Conservation (phyloP, 257 asterid genomes). For the Nicotiana knightiana region DNA sequence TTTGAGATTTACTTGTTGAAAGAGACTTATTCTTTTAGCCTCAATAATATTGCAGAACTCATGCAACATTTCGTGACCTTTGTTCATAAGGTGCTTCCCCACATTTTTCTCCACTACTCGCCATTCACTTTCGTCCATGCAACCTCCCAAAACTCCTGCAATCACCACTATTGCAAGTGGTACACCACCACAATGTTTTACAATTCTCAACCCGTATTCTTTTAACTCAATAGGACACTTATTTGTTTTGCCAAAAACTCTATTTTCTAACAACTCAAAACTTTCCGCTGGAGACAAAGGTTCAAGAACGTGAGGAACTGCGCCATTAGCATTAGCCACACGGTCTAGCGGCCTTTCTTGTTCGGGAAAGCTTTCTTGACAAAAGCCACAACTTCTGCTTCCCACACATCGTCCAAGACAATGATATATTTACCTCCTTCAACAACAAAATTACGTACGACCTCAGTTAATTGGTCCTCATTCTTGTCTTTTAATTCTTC, state of each 20-base stretch:
- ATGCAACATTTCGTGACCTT: slow-evolving; percentile 12
- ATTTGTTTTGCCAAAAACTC: slow-evolving; percentile 21
- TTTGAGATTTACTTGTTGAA: slow-evolving; percentile 20
- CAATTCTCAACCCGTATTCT: slow-evolving; percentile 11
- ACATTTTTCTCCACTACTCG: slow-evolving; percentile 7
- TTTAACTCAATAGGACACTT: slow-evolving; percentile 18
- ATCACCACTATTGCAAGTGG: slow-evolving; percentile 49
- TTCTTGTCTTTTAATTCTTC: slow-evolving; percentile 3
- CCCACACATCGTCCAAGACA: slow-evolving; percentile 27
- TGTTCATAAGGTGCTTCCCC: slow-evolving; percentile 11
- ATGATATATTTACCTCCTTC: neutral
- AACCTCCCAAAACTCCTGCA: slow-evolving; percentile 34
- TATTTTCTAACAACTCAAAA: slow-evolving; percentile 26
- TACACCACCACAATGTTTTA: slow-evolving; percentile 22
- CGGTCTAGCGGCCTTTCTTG: slow-evolving; percentile 17
- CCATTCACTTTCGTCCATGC: neutral
- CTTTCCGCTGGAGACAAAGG: slow-evolving; percentile 20
- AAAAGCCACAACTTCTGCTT: slow-evolving; percentile 19
- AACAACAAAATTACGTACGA: neutral
- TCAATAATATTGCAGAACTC: slow-evolving; percentile 25
- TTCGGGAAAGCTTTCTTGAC: slow-evolving; percentile 24
- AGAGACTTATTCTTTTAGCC: slow-evolving; percentile 23
- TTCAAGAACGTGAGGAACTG: slow-evolving; percentile 20
- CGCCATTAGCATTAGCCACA: slow-evolving; percentile 23
- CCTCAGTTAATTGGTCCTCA: slow-evolving; percentile 8